Conservation (phyloP, 2,329 filamentous ascomycete species). For the Diatrype stigma region DNA sequence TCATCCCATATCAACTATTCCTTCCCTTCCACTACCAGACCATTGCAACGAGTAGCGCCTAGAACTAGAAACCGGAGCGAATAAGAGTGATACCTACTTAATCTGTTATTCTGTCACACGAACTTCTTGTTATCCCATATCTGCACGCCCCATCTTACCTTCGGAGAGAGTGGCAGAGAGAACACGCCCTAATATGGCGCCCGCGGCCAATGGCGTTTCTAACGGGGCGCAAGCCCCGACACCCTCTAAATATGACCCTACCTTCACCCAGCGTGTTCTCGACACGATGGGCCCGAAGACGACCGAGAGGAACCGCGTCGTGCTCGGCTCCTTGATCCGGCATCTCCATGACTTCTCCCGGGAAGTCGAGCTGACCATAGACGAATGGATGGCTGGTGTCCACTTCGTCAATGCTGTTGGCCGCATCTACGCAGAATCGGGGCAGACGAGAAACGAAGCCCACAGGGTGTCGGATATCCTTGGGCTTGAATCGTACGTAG, state of each 20-base stretch:
- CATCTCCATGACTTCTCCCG: constrained; percentile 77
- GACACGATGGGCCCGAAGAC: constrained; percentile 69
- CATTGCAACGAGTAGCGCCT: too few species aligned
- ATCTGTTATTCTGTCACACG: background rate
- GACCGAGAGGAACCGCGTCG: constrained; percentile 57
- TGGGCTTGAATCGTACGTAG: constrained; percentile 64
- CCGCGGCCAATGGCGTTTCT: constrained; percentile 22
- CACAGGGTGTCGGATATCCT: constrained; percentile 70
- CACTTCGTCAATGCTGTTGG: constrained; percentile 72
- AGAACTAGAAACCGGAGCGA: too few species aligned
- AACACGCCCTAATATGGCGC: constrained; percentile 16
- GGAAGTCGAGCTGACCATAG: constrained; percentile 70
- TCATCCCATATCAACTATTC: background rate
- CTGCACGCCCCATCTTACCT: background rate
- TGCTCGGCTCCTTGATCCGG: constrained; percentile 60
- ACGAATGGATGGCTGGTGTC: constrained; percentile 74
- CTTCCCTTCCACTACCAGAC: background rate
- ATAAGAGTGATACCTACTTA: background rate
- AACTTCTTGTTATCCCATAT: background rate
- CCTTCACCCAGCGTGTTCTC: constrained; percentile 71
- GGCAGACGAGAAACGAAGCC: constrained; percentile 67
- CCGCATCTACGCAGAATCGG: constrained; percentile 51
- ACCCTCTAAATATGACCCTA: constrained; percentile 61
- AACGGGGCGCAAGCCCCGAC: constrained; percentile 23
- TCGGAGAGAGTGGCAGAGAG: background rate